phyloP scores from a whole-genome alignment of 176 grass and related monocot genomes.

The Secale cereale region DNA sequence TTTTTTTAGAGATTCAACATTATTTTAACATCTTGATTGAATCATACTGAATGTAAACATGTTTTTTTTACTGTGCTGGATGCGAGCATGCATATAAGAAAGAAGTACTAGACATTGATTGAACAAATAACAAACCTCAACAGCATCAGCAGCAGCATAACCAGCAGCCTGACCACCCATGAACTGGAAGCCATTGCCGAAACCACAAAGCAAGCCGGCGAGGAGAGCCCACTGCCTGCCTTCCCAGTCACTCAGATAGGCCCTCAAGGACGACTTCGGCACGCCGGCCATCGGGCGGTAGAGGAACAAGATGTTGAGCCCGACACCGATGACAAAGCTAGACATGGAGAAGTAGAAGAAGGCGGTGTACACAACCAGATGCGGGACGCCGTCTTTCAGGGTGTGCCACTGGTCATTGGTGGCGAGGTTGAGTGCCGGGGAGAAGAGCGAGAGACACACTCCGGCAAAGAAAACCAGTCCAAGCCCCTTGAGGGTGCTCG shows the following conservation, averaged over 20 bases:
- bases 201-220: slow-evolving; percentile 68
- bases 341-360: slow-evolving; percentile 98
- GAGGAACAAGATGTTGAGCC: slow-evolving; percentile 77
- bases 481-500: slow-evolving; percentile 61
- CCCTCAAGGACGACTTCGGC: slow-evolving; percentile 57
- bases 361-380: slow-evolving; percentile 84
- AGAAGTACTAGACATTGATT: background rate
- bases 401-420: slow-evolving; percentile 90
- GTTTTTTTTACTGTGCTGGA: no score
- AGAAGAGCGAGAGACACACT: slow-evolving; percentile 83
- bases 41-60: background rate
- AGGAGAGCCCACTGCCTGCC: slow-evolving; percentile 88
- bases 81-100: background rate
- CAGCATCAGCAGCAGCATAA: slow-evolving; percentile 67
- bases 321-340: slow-evolving; percentile 60
- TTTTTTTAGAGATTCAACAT: background rate
- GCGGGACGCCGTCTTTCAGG: slow-evolving; percentile 57
- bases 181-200: slow-evolving; percentile 76
- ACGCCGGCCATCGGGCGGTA: slow-evolving; percentile 79
- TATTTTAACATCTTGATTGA: background rate
- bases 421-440: slow-evolving; percentile 83
- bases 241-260: slow-evolving; percentile 75
- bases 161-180: slow-evolving; percentile 82
- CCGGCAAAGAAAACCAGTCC: slow-evolving; percentile 80
- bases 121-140: slow-evolving; percentile 44